Evolutionary conservation across 106 monocot genomes (phyloP).

Genomic region (Allium cepa): DNA sequence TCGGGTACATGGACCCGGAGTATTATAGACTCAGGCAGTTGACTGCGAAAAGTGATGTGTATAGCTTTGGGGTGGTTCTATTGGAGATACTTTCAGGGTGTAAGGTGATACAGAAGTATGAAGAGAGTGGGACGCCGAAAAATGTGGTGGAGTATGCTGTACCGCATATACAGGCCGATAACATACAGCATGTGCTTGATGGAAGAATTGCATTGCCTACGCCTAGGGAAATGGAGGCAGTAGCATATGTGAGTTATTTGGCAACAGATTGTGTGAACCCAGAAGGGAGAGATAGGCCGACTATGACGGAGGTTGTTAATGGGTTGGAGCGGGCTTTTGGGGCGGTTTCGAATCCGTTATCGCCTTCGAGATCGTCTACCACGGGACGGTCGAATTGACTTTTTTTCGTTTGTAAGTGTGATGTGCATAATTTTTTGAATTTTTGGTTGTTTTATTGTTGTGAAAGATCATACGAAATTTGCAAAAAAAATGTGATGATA

Average conservation of each 20-base stretch:
- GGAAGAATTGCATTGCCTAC: slow-evolving; percentile 40
- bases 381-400: not conserved
- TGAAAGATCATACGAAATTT: too few species aligned
- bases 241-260: slow-evolving; percentile 48
- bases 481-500: too few species aligned
- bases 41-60: slow-evolving; percentile 58
- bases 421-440: too few species aligned
- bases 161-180: slow-evolving; percentile 50
- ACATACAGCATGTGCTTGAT: slow-evolving; percentile 46
- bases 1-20: slow-evolving; percentile 64
- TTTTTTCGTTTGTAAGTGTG: too few species aligned
- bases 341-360: slow-evolving; percentile 1
- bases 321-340: slow-evolving; percentile 46
- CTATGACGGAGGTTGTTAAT: slow-evolving; percentile 61
- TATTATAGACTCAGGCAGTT: slow-evolving; percentile 45
- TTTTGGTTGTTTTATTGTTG: too few species aligned
- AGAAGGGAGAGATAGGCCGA: slow-evolving; percentile 54
- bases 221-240: slow-evolving; percentile 64
- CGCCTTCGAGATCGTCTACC: not conserved
- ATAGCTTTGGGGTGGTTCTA: slow-evolving; percentile 40
- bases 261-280: slow-evolving; percentile 63
- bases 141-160: slow-evolving; percentile 77
- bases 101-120: slow-evolving; percentile 47
- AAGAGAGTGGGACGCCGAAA: slow-evolving; percentile 33
- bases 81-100: slow-evolving; percentile 41